phyloP scores from a whole-genome alignment of 805 yeast species.

The Nakazawaea laoshanensis region DNA sequence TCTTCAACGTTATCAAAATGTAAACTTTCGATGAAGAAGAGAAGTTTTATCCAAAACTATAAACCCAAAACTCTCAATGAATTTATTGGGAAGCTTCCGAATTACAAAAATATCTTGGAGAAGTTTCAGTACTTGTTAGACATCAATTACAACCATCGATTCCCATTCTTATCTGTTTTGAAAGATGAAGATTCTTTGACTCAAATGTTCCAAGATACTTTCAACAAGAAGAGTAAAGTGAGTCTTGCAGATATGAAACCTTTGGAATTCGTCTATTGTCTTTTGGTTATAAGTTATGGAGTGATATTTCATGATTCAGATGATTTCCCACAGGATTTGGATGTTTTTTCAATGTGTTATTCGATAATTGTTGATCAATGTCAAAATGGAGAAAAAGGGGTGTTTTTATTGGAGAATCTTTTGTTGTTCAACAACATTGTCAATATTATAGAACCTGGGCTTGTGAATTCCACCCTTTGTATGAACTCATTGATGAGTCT shows the following conservation, averaged over 20 bases:
- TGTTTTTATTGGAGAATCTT: conserved; percentile 6
- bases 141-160: conserved; percentile 1
- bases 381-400: neutral
- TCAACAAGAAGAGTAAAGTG: conserved; percentile 4
- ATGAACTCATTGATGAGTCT: neutral
- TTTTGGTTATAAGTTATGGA: conserved; percentile 3
- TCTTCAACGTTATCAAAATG: neutral
- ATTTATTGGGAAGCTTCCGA: conserved; percentile 1
- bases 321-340: neutral
- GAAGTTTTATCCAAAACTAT: neutral
- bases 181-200: neutral
- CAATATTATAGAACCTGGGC: neutral
- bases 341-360: neutral
- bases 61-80: neutral
- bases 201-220: conserved; percentile 2
- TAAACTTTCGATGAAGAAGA: neutral
- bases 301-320: conserved; percentile 5
- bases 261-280: conserved; percentile 5
- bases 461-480: neutral
- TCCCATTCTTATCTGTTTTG: conserved; percentile 1
- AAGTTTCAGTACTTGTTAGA: conserved; percentile 7
- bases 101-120: conserved; percentile 2
- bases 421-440: conserved; percentile 3
- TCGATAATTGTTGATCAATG: neutral
- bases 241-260: conserved; percentile 1